These are phyloP conservation scores for Plectosphaerella plurivora DNA, from an alignment of 2,329 filamentous ascomycete species.

Conservation along the genomic window DNA sequence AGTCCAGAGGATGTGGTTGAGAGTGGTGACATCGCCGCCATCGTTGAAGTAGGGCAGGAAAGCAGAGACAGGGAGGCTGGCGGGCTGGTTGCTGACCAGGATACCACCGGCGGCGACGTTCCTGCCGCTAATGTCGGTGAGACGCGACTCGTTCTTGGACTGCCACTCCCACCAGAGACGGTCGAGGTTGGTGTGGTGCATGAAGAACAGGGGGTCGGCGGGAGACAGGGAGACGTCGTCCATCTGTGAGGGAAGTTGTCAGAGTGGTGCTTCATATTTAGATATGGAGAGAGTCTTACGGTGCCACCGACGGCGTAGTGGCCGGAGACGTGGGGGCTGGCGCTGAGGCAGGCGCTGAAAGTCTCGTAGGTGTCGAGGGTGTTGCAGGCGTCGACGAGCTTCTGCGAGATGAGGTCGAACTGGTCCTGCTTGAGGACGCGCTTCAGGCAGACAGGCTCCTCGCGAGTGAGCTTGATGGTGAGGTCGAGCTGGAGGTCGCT, in stretches of 20 bases:
- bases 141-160: constrained; percentile 1
- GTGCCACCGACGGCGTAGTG: constrained; percentile 9
- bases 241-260: not conserved
- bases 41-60: constrained; percentile 7
- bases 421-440: constrained; percentile 4
- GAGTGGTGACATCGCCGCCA: constrained; percentile 5
- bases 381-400: constrained; percentile 6
- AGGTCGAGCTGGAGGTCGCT: constrained; percentile 1
- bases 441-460: constrained; percentile 1
- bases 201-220: not conserved
- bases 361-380: constrained; percentile 2
- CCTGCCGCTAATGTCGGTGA: constrained; percentile 4
- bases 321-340: constrained; percentile 4
- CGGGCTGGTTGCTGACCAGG: not conserved
- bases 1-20: constrained; percentile 5
- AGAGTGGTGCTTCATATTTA: not conserved
- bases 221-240: constrained; percentile 6
- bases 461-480: constrained; percentile 1
- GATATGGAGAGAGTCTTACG: not conserved
- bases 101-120: constrained; percentile 2
- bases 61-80: not conserved
- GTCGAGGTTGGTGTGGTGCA: not conserved
- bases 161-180: not conserved
- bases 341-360: constrained; percentile 6
- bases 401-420: constrained; percentile 3